Conservation (phyloP, 345 rosid genomes). For the Jatropha curcas region DNA sequence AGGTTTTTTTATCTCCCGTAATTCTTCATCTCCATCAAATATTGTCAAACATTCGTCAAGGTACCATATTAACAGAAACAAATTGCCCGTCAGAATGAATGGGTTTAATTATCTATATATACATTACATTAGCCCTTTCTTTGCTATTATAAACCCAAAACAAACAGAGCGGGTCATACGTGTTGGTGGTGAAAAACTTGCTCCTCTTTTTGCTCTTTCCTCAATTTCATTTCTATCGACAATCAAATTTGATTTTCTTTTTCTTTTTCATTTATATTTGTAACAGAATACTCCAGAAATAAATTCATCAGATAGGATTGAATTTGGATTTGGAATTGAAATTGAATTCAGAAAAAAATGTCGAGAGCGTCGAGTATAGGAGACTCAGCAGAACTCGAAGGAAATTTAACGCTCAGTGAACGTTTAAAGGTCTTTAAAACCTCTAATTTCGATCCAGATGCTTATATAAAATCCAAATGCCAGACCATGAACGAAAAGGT, state of each 20-base stretch:
- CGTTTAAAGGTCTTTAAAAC: conserved; percentile 75
- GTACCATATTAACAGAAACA: too few species aligned
- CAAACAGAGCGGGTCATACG: conserved; percentile 36
- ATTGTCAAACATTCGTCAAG: too few species aligned
- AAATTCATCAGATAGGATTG: not conserved
- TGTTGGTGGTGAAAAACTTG: not conserved
- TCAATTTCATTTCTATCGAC: too few species aligned
- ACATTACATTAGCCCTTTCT: too few species aligned
- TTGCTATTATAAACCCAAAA: not conserved
- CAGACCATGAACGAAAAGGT: conserved; percentile 84
- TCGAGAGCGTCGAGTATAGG: conserved; percentile 51
- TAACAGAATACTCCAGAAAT: not conserved
- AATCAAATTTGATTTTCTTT: too few species aligned
- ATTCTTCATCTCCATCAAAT: too few species aligned
- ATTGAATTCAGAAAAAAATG: conserved; percentile 28
- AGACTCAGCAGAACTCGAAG: conserved; percentile 64
- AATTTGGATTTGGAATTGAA: not conserved
- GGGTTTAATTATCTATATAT: too few species aligned
- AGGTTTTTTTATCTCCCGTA: too few species aligned
- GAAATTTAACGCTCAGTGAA: conserved; percentile 64
- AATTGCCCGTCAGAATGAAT: too few species aligned
- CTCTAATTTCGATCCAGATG: conserved; percentile 68
- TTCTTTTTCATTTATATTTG: too few species aligned
- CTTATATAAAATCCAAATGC: conserved; percentile 68
- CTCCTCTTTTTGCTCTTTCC: too few species aligned